Evolutionary conservation across 176 grass and related monocot genomes (phyloP), one percentile per base, ranked within the genome.

Genomic region (Triticum timopheevii): DNA sequence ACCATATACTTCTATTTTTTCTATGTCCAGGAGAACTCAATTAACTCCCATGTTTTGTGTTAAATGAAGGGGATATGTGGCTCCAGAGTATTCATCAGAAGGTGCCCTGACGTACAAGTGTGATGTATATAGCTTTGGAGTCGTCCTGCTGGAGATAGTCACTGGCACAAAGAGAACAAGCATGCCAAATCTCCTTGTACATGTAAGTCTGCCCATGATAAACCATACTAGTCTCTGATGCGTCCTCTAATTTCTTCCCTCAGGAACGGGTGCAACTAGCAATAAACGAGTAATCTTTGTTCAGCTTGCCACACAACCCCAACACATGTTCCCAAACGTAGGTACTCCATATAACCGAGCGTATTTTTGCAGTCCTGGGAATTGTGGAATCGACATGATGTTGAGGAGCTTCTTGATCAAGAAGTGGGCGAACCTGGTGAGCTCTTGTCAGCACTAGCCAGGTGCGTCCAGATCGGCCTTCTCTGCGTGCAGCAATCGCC

Each of bases 391-490:
- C 58, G 76, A 9, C 3, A 44, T 8, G 49, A 3, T 16, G 52
- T 62, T 38, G 45, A 1, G 2, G 66, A 62, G 15, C 52, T 88
- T 70, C 64, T 92, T 33, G 87, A 92, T 45, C 1, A 40, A 40
- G 64, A 15, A 3, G 50, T 83, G 50, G 12, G 1, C 13, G 20
- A 38, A 15, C 80, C 80, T 24, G 69, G 66, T 0, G 73, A 78
- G 11, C 35, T 42, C 39, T 22, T 75, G 0, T 0, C 35, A 40
- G 52, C 8, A 33, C 79, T 87, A 1, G 19, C 81, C 17, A 90
- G 87, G 77, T 90, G 81, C 44, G 81, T 92, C 6, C 86, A 90
- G 10, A 42, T 94, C 6, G 90, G 84, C 40, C 90, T 94, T 62
- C 85, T 90, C 7, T 94, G 89, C 15, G 92, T 91, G 49, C 92